Base-by-base conservation (phyloP, 1,139 yeast genomes). In the Hanseniaspora gamundiae region DNA sequence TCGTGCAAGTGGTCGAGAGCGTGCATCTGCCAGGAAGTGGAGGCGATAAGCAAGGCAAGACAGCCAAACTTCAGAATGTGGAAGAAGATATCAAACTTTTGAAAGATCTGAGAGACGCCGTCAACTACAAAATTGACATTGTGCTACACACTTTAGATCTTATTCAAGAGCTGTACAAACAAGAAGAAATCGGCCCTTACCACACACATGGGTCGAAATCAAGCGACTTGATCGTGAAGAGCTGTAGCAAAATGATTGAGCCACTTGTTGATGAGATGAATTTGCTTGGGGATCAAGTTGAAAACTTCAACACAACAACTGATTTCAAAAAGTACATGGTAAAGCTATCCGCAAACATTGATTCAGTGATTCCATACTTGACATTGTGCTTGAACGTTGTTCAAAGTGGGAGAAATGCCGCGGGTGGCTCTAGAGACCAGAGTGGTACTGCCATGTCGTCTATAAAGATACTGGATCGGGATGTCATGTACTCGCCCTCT, bases 131-230 rank as follows among this genome's bases (percentile, higher is more conserved):
- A 52, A 77, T 81, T 45, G 72, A 71, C 44, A 77, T 83, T 29
- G 70, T 84, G 1, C 70, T 81, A 0, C 74, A 77, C 8, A 80
- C 93, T 0, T 79, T 82, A 45, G 93, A 82, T 49, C 65, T 83
- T 43, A 76, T 84, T 26, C 27, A 31, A 14, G 28, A 8, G 10
- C 5, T 40, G 3, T 39, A 38, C 8, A 28, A 36, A 21, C 6
- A 7, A 2, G 38, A 38, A 21, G 43, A 41, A 3, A 11, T 20
- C 14, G n/a, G 19, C 3, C 41, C 39, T 2, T 22, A 20, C 5
- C 26, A 36, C 20, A 27, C 14, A 13, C 21, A 30, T 30, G 35
- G 17, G 7, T 2, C 17, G 3, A 30, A 6, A 8, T 30, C 35
- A 10, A 30, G 35, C 35, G 35, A 30, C 17, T 30, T 30, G 35